These are phyloP conservation scores for Magnolia kwangsiensis DNA, from an alignment of 164 flowering plant genomes.

Conservation along the genomic window DNA sequence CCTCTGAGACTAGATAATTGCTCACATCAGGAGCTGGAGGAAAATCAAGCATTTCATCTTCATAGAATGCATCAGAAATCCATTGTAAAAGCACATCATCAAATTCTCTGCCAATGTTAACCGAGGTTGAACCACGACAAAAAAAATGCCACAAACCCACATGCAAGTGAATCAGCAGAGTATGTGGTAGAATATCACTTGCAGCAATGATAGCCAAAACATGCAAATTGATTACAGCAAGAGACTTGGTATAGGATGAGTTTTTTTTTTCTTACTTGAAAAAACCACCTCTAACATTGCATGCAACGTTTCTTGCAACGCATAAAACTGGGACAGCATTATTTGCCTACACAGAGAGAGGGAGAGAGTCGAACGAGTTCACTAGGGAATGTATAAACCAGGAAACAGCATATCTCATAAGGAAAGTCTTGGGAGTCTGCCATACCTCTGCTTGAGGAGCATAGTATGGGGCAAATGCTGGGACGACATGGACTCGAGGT, in stretches of 20 bases:
- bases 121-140: background rate
- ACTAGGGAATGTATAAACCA: conserved; percentile 2
- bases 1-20: conserved; percentile 89
- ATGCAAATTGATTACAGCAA: conserved; percentile 3
- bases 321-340: conserved; percentile 79
- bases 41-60: conserved; percentile 58
- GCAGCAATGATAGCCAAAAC: background rate
- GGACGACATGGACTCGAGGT: conserved; percentile 96
- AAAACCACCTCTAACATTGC: conserved; percentile 97
- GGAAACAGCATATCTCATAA: background rate
- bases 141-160: background rate
- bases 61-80: conserved; percentile 64
- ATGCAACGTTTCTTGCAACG: conserved; percentile 97
- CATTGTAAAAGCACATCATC: conserved; percentile 78
- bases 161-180: background rate
- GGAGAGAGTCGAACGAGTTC: conserved; percentile 5
- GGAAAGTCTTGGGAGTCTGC: background rate
- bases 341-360: conserved; percentile 51
- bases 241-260: background rate
- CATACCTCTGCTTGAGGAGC: conserved; percentile 98
- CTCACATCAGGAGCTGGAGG: conserved; percentile 92
- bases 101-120: conserved; percentile 63
- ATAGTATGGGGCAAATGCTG: conserved; percentile 98
- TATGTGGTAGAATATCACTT: background rate
- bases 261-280: conserved; percentile 67